Evolutionary conservation across 2,329 filamentous ascomycete species (phyloP).

Genomic region (Xylariaceae sp.): DNA sequence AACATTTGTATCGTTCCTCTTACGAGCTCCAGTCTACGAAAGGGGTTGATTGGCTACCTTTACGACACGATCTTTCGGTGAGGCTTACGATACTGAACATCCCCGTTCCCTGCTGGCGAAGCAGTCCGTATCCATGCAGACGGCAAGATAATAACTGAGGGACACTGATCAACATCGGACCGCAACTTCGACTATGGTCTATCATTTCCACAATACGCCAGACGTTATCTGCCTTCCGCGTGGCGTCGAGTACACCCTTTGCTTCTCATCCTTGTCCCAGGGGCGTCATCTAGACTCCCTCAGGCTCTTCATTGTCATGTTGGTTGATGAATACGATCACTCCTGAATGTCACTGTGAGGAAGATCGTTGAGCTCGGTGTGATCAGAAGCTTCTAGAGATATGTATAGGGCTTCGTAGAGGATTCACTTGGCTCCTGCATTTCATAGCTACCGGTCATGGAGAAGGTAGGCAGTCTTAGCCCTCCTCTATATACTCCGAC

Average conservation of each 20-base stretch:
- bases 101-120: slow-evolving; percentile 4
- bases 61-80: slow-evolving; percentile 1
- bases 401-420: neutral
- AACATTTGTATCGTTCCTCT: neutral
- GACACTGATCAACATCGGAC: slow-evolving; percentile 9
- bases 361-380: too few species aligned
- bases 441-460: neutral
- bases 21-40: neutral
- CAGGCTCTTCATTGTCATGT: neutral
- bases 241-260: neutral
- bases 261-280: neutral
- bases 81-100: neutral
- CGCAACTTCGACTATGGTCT: slow-evolving; percentile 17
- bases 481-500: neutral
- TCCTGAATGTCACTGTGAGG: too few species aligned
- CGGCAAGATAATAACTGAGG: slow-evolving; percentile 9
- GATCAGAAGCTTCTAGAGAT: too few species aligned
- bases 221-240: slow-evolving; percentile 7
- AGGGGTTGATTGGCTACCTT: neutral
- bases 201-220: slow-evolving; percentile 16
- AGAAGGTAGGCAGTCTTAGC: neutral
- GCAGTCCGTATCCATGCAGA: slow-evolving; percentile 5
- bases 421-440: neutral
- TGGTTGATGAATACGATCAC: too few species aligned
- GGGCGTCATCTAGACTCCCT: neutral